Percentiles rank a stretch among this genome's conserved stretches.
phyloP scores from a whole-genome alignment of 2,329 filamentous ascomycete genomes.

The Dryadomyces quercivorus region DNA sequence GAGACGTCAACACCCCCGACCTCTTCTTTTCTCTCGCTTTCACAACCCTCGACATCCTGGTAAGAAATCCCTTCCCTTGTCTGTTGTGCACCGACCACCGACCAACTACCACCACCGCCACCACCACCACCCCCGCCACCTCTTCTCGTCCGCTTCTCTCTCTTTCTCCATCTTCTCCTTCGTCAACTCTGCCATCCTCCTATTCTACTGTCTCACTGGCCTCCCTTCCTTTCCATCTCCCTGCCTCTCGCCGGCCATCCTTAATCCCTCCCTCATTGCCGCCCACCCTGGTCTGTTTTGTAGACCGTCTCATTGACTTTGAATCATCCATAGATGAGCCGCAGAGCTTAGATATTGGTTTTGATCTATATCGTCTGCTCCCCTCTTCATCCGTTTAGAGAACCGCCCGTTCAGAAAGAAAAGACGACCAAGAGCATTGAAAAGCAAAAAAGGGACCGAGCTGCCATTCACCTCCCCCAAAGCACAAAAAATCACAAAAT shows the following conservation, averaged over 20 bases:
- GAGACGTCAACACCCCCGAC: slow-evolving; percentile 9
- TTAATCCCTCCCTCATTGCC: background rate
- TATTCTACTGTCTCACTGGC: background rate
- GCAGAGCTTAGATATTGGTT: slow-evolving; percentile 5
- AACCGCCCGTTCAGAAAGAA: background rate
- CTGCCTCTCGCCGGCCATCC: background rate
- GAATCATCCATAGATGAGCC: slow-evolving; percentile 4
- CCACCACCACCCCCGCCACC: slow-evolving; percentile 1
- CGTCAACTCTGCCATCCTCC: slow-evolving; percentile 12
- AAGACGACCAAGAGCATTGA: background rate
- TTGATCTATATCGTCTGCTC: slow-evolving; percentile 1
- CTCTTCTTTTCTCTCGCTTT: slow-evolving; percentile 13
- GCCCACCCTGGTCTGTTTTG: background rate
- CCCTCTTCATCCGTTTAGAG: background rate
- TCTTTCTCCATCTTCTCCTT: slow-evolving; percentile 14
- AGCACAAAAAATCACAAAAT: no score
- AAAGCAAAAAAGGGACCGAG: background rate
- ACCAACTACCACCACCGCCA: background rate
- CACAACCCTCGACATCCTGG: background rate
- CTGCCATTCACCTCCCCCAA: background rate
- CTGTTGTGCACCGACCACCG: background rate
- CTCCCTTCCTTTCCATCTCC: background rate
- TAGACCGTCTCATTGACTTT: background rate
- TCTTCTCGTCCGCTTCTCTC: slow-evolving; percentile 15
- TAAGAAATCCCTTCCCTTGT: background rate